Percentiles rank a stretch among this genome's conserved stretches.
Conservation (phyloP, 2,329 filamentous ascomycete genomes). For the Fusarium abutilonis region DNA sequence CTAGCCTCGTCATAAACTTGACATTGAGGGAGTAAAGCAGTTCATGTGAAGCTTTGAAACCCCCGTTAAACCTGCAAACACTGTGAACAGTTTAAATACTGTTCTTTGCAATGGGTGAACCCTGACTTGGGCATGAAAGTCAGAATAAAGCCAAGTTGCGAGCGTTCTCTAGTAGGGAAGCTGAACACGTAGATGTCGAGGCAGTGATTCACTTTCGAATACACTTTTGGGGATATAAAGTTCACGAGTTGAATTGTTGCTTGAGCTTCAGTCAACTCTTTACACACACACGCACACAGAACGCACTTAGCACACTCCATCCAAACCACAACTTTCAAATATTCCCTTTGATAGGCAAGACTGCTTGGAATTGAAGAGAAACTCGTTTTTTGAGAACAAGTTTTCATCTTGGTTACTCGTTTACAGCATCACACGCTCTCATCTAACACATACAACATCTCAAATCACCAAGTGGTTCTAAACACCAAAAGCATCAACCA, state of each 20-base stretch:
- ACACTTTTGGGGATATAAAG: conserved; percentile 21
- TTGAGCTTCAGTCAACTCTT: background rate
- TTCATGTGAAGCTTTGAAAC: background rate
- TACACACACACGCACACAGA: too few relatives aligned
- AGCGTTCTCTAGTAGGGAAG: conserved; percentile 21
- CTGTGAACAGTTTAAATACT: background rate
- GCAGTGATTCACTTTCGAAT: conserved; percentile 30
- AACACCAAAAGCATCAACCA: background rate
- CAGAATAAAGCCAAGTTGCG: background rate
- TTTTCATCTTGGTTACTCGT: background rate
- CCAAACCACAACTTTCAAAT: background rate
- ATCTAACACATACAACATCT: background rate
- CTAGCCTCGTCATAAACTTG: background rate
- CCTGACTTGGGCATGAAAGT: background rate
- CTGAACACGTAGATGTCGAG: background rate
- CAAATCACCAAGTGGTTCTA: background rate
- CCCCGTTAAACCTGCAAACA: background rate
- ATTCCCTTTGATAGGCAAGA: background rate
- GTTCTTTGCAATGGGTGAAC: background rate
- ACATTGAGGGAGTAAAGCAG: background rate
- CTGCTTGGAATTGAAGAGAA: background rate
- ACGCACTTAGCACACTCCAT: conserved; percentile 3
- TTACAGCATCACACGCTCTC: background rate
- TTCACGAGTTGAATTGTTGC: conserved; percentile 1
- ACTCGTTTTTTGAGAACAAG: background rate